Evolutionary conservation across 2,329 filamentous ascomycete genomes (phyloP).

Genomic region (Penicillium sp.): DNA sequence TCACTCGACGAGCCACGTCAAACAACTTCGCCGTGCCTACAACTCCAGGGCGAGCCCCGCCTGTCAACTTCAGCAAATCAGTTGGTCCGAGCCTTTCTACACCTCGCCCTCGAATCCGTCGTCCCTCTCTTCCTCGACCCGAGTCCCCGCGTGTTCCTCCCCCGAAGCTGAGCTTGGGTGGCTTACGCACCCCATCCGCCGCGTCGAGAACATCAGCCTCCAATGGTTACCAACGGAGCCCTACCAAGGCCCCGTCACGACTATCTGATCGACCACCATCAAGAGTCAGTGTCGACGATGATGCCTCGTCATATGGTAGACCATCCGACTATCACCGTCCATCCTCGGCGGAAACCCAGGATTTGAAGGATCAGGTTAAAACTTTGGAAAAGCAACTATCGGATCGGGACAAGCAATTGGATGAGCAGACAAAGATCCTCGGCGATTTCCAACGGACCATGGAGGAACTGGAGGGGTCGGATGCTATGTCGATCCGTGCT

Average conservation of each 20-base stretch:
- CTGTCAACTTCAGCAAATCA: slow-evolving; percentile 85
- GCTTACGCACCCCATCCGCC: slow-evolving; percentile 59
- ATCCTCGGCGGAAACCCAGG: slow-evolving; percentile 31
- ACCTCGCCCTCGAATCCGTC: slow-evolving; percentile 64
- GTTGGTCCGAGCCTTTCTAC: slow-evolving; percentile 72
- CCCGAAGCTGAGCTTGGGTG: slow-evolving; percentile 55
- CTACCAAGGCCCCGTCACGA: slow-evolving; percentile 40
- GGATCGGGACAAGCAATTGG: slow-evolving; percentile 83
- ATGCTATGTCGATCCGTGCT: slow-evolving; percentile 74
- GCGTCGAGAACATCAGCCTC: slow-evolving; percentile 28
- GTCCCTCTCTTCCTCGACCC: slow-evolving; percentile 79
- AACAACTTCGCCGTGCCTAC: slow-evolving; percentile 61
- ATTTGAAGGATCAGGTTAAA: slow-evolving; percentile 70
- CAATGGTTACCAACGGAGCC: slow-evolving; percentile 49
- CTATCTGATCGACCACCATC: slow-evolving; percentile 42
- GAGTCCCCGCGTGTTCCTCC: slow-evolving; percentile 74
- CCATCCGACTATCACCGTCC: slow-evolving; percentile 32
- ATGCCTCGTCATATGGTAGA: slow-evolving; percentile 32
- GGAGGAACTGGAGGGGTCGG: slow-evolving; percentile 78
- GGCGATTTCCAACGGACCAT: slow-evolving; percentile 88
- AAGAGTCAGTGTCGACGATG: slow-evolving; percentile 41
- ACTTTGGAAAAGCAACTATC: slow-evolving; percentile 72
- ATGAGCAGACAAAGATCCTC: slow-evolving; percentile 79
- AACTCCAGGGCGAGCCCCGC: slow-evolving; percentile 64
- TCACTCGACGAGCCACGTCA: slow-evolving; percentile 57